These are phyloP conservation scores for Peniophora sp. DNA, from an alignment of 1,284 basidiomycete genomes.

Conservation along the genomic window DNA sequence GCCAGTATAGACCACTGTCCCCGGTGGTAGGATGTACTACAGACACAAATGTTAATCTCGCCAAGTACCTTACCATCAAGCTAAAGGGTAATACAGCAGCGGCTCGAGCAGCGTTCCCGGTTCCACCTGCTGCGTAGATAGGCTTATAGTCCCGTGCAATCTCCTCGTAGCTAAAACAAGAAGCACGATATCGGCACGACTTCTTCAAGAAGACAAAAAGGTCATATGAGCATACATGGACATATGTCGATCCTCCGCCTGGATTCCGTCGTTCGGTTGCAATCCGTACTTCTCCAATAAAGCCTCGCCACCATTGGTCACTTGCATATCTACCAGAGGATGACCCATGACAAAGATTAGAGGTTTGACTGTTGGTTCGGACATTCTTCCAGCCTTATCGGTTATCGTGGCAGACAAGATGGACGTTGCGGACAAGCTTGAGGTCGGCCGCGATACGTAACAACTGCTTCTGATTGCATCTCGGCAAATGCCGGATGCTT, in stretches of 20 bases:
- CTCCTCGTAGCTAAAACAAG: constrained; percentile 72
- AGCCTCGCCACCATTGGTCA: constrained; percentile 52
- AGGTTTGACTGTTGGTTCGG: neutral
- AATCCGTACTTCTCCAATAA: constrained; percentile 81
- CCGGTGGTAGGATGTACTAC: constrained; percentile 73
- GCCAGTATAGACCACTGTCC: constrained; percentile 85
- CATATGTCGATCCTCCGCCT: constrained; percentile 78
- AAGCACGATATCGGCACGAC: neutral
- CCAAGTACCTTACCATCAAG: constrained; percentile 26
- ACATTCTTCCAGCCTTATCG: no score
- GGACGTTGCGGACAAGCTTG: no score
- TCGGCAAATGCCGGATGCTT: no score
- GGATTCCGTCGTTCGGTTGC: constrained; percentile 87
- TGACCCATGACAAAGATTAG: constrained; percentile 46
- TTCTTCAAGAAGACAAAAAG: neutral
- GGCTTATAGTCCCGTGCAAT: constrained; percentile 65
- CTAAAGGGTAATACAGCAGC: constrained; percentile 59
- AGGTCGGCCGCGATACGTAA: no score
- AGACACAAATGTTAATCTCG: neutral
- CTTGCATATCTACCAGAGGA: constrained; percentile 77
- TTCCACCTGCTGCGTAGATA: constrained; percentile 87
- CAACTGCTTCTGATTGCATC: no score
- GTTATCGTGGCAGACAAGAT: no score
- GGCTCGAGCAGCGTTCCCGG: constrained; percentile 84
- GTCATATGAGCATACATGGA: constrained; percentile 48